Conservation (phyloP, 495 filamentous ascomycete genomes). For the Annulohypoxylon nitens region DNA sequence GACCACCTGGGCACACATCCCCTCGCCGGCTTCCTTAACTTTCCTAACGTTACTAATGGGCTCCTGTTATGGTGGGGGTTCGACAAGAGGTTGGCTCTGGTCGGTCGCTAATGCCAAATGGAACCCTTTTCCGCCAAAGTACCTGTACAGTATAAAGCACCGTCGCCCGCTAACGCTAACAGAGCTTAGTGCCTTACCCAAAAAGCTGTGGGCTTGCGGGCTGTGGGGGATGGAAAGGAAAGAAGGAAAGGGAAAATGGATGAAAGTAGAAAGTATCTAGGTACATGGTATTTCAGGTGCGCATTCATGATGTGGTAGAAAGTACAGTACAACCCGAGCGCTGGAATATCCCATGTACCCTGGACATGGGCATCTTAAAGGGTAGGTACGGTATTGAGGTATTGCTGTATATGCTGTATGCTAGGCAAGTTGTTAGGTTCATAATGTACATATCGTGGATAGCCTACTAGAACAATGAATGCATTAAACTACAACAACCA, state of each 20-base stretch:
- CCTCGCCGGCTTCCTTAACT: background rate
- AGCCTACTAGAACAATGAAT: constrained; percentile 28
- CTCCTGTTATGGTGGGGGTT: constrained; percentile 28
- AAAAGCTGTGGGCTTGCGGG: constrained; percentile 15
- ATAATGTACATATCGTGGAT: background rate
- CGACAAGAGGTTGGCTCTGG: constrained; percentile 27
- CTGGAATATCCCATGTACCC: background rate
- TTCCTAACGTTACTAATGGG: constrained; percentile 7
- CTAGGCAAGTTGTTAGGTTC: background rate
- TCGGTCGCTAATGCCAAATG: constrained; percentile 31
- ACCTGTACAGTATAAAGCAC: constrained; percentile 40
- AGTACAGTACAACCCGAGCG: constrained; percentile 1
- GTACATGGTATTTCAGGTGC: background rate
- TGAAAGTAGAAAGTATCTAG: background rate
- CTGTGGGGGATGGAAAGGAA: constrained; percentile 24
- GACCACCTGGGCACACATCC: background rate
- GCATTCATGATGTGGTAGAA: too few species aligned
- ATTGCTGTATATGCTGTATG: background rate
- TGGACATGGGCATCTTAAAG: too few species aligned
- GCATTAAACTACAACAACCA: constrained; percentile 26
- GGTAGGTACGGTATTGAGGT: background rate
- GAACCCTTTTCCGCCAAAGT: constrained; percentile 26
- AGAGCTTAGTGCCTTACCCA: constrained; percentile 1
- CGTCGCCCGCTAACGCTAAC: constrained; percentile 1
- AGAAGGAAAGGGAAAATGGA: background rate